These are phyloP conservation scores for Chalciporus chontae DNA, from an alignment of 768 basidiomycete species.

Conservation along the genomic window DNA sequence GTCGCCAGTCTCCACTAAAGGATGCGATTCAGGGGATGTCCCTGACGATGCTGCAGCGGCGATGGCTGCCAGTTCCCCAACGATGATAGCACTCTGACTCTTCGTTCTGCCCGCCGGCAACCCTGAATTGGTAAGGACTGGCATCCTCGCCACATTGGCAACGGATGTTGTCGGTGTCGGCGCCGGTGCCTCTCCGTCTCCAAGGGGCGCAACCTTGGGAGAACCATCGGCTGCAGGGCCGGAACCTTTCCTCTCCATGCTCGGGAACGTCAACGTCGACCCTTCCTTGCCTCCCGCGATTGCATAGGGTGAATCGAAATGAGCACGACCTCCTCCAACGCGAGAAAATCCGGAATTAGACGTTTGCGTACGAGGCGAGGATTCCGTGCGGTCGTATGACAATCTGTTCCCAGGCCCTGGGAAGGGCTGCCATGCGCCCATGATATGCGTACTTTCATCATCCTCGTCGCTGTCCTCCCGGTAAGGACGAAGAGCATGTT, in stretches of 20 bases:
- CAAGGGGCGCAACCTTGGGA: conserved; percentile 22
- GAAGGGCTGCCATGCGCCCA: conserved; percentile 91
- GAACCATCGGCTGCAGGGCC: conserved; percentile 20
- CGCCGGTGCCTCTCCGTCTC: conserved; percentile 41
- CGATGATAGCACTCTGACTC: conserved; percentile 85
- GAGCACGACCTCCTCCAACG: conserved; percentile 83
- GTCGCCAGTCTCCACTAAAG: conserved; percentile 17
- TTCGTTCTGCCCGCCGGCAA: conserved; percentile 67
- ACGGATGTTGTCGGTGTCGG: conserved; percentile 51
- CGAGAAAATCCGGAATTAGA: conserved; percentile 72
- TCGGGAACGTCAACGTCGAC: conserved; percentile 67
- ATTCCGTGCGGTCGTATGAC: conserved; percentile 26
- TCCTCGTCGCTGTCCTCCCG: conserved; percentile 73
- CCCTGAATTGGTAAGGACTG: conserved; percentile 29
- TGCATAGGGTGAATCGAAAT: conserved; percentile 83
- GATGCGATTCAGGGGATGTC: conserved; percentile 17
- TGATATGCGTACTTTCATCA: conserved; percentile 75
- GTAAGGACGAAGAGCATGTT: conserved; percentile 74
- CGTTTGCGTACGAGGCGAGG: conserved; percentile 26
- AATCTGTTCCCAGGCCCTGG: conserved; percentile 35
- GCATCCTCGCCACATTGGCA: conserved; percentile 43
- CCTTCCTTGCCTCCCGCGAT: conserved; percentile 48
- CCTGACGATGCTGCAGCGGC: conserved; percentile 17
- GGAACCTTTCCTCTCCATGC: conserved; percentile 44
- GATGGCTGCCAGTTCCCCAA: conserved; percentile 44